Percentiles rank a stretch among this genome's conserved stretches.
Evolutionary conservation across 2,329 filamentous ascomycete genomes (phyloP).

Genomic region (Pseudocercospora pini-densiflorae): DNA sequence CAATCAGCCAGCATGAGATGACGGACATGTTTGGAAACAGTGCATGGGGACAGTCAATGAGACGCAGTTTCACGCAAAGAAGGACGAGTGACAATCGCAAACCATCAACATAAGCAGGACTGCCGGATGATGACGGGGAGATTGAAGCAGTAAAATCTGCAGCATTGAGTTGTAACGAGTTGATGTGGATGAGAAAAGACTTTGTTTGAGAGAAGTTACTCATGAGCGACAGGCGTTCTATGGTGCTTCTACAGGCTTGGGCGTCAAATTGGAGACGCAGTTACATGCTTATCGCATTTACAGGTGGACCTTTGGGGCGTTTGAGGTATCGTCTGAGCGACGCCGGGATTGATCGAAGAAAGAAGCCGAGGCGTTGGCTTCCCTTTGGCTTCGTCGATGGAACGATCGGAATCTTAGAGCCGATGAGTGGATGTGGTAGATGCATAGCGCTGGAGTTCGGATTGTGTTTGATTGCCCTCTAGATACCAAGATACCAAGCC

Average conservation of each 20-base stretch:
- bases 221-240: neutral
- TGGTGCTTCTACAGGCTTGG: neutral
- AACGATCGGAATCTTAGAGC: neutral
- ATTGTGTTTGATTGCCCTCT: neutral
- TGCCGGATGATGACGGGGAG: neutral
- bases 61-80: constrained; percentile 78
- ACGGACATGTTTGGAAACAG: constrained; percentile 86
- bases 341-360: neutral
- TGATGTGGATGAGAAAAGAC: neutral
- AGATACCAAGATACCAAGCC: constrained; percentile 2
- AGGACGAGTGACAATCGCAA: constrained; percentile 43
- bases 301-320: neutral
- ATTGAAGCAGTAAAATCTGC: neutral
- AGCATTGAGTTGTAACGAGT: neutral
- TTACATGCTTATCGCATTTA: neutral
- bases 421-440: neutral
- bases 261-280: neutral
- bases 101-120: constrained; percentile 25
- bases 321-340: neutral
- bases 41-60: constrained; percentile 90
- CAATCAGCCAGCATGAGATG: constrained; percentile 75
- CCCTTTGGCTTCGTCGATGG: neutral
- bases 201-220: neutral
- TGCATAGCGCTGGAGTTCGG: constrained; percentile 4
- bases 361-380: neutral